phyloP scores from a whole-genome alignment of 2,329 filamentous ascomycete genomes.

The Fusarium sp. region DNA sequence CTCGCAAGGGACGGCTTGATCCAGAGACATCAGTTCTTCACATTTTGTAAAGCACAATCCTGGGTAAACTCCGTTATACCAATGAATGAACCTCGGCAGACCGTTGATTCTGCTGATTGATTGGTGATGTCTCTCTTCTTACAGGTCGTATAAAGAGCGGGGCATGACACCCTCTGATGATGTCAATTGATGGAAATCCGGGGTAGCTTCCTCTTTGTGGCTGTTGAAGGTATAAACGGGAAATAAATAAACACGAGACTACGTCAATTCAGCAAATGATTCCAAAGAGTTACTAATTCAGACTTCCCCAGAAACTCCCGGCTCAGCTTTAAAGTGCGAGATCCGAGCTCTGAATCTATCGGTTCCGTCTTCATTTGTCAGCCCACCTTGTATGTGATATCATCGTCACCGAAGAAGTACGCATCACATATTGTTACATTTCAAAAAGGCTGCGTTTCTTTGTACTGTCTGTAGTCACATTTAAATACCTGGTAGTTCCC shows the following conservation, averaged over 20 bases:
- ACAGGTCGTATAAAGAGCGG: slow-evolving; percentile 25
- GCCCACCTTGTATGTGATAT: slow-evolving; percentile 19
- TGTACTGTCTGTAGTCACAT: background rate
- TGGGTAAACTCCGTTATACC: background rate
- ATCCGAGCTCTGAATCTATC: background rate
- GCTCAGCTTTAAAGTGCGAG: slow-evolving; percentile 3
- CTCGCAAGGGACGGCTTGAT: background rate
- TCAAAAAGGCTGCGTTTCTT: background rate
- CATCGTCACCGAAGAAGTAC: slow-evolving; percentile 3
- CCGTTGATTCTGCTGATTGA: background rate
- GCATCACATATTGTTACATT: background rate
- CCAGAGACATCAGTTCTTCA: background rate
- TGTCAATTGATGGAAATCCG: slow-evolving; percentile 40
- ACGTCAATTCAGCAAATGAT: slow-evolving; percentile 18
- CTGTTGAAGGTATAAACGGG: background rate
- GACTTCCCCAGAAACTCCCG: background rate
- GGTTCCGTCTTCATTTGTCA: slow-evolving; percentile 21
- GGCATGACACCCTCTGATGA: slow-evolving; percentile 11
- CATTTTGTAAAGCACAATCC: background rate
- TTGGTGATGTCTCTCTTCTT: background rate
- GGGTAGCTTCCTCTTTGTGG: slow-evolving; percentile 21
- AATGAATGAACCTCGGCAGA: background rate
- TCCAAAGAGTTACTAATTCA: background rate
- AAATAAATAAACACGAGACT: background rate
- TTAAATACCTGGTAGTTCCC: background rate